Conservation (phyloP, 805 yeast genomes). For the Starmerella powellii region DNA sequence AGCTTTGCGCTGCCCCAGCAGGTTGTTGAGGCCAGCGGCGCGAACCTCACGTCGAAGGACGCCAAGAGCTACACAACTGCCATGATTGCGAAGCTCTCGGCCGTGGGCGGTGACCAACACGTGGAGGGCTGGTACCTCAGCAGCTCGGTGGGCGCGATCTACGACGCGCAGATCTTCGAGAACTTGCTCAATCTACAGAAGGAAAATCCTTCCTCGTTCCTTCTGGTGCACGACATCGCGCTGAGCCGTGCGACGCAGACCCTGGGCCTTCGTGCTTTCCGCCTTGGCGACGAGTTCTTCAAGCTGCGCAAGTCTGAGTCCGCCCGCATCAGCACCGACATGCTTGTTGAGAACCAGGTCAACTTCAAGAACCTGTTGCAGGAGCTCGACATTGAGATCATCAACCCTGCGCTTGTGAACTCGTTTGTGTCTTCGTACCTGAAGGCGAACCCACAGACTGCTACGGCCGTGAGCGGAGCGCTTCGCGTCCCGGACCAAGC, state of each 20-base stretch:
- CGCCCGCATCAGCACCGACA: slow-evolving; percentile 55
- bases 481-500: slow-evolving; percentile 35
- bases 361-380: slow-evolving; percentile 55
- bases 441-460: slow-evolving; percentile 8
- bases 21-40: slow-evolving; percentile 46
- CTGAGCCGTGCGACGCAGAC: slow-evolving; percentile 43
- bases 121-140: slow-evolving; percentile 75
- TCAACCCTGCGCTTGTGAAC: slow-evolving; percentile 56
- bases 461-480: slow-evolving; percentile 27
- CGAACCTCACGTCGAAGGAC: slow-evolving; percentile 48
- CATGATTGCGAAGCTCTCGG: slow-evolving; percentile 47
- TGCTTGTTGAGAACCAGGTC: slow-evolving; percentile 46
- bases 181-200: slow-evolving; percentile 54
- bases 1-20: slow-evolving; percentile 53
- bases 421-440: slow-evolving; percentile 34
- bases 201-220: slow-evolving; percentile 40
- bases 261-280: slow-evolving; percentile 54
- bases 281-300: slow-evolving; percentile 52
- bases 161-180: slow-evolving; percentile 52
- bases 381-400: slow-evolving; percentile 54
- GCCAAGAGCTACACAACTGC: slow-evolving; percentile 60
- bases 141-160: slow-evolving; percentile 55
- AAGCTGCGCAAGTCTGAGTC: slow-evolving; percentile 35
- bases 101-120: slow-evolving; percentile 54
- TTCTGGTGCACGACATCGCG: slow-evolving; percentile 57